These are phyloP conservation scores for Prunus padus DNA, from an alignment of 306 rosid species.

Conservation along the genomic window DNA sequence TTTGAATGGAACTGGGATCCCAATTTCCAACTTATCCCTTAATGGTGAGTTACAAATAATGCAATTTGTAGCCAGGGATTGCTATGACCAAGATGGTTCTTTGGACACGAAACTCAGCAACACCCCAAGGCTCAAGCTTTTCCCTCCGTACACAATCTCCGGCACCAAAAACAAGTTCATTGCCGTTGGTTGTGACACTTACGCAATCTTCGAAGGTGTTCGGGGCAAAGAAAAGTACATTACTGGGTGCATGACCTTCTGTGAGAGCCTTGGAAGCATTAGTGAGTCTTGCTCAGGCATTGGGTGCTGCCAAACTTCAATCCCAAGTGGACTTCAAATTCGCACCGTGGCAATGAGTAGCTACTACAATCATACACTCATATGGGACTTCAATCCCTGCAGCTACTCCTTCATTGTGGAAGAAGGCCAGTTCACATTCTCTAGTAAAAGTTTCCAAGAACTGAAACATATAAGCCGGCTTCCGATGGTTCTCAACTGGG, in stretches of 20 bases:
- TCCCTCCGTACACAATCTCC: constrained; percentile 16
- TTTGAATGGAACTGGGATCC: not conserved
- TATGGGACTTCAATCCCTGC: constrained; percentile 7
- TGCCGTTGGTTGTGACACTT: constrained; percentile 24
- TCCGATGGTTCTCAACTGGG: constrained; percentile 1
- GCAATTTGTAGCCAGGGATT: constrained; percentile 17
- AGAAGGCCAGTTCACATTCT: constrained; percentile 7
- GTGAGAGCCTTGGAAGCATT: not conserved
- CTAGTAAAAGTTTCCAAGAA: not conserved
- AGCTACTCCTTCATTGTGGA: constrained; percentile 8
- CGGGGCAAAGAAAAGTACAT: not conserved
- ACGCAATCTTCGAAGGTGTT: not conserved
- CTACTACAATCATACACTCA: not conserved
- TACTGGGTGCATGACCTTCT: constrained; percentile 16
- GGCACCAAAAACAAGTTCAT: constrained; percentile 19
- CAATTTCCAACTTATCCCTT: constrained; percentile 8
- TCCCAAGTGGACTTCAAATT: constrained; percentile 12
- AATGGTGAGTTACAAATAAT: constrained; percentile 14
- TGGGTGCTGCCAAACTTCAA: constrained; percentile 19
- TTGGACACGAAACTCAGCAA: not conserved
- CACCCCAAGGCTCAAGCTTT: not conserved
- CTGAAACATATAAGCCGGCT: not conserved
- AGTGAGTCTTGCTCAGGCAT: constrained; percentile 20
- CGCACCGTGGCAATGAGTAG: constrained; percentile 4
- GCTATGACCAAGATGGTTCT: not conserved